Conservation (phyloP, 129 eudicot species). For the Cynara cardunculus region DNA sequence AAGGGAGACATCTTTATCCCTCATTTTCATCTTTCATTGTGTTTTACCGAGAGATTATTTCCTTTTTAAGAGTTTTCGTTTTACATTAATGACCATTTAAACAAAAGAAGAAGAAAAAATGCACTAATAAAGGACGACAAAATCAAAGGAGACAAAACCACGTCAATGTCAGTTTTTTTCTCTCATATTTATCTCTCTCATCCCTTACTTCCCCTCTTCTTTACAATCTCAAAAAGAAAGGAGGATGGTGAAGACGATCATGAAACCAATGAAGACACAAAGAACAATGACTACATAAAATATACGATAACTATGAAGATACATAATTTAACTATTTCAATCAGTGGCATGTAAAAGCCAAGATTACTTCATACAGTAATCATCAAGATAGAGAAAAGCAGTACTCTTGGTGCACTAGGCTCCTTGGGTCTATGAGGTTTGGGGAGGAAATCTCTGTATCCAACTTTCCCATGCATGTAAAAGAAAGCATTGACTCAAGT, state of each 20-base stretch:
- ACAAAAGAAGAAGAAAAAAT: background rate
- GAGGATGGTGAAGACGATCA: background rate
- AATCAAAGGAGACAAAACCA: background rate
- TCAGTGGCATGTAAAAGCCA: conserved; percentile 3
- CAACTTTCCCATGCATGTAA: background rate
- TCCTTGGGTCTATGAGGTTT: background rate
- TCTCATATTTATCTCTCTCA: background rate
- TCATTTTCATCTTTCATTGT: background rate
- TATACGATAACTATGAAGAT: background rate
- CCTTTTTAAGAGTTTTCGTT: background rate
- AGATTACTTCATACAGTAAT: background rate
- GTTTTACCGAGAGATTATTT: background rate
- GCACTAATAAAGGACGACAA: background rate
- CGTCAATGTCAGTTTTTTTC: background rate
- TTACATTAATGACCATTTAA: background rate
- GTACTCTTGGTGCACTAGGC: background rate
- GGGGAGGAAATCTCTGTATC: background rate
- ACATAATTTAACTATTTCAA: conserved; percentile 1
- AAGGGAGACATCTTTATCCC: background rate
- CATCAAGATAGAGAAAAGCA: background rate
- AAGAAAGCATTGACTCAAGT: conserved; percentile 1
- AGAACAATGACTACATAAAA: background rate
- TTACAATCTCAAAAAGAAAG: background rate
- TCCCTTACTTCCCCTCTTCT: background rate
- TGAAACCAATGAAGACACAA: background rate